Conservation (phyloP, 2,329 filamentous ascomycete genomes). For the Pseudocercospora ulei region DNA sequence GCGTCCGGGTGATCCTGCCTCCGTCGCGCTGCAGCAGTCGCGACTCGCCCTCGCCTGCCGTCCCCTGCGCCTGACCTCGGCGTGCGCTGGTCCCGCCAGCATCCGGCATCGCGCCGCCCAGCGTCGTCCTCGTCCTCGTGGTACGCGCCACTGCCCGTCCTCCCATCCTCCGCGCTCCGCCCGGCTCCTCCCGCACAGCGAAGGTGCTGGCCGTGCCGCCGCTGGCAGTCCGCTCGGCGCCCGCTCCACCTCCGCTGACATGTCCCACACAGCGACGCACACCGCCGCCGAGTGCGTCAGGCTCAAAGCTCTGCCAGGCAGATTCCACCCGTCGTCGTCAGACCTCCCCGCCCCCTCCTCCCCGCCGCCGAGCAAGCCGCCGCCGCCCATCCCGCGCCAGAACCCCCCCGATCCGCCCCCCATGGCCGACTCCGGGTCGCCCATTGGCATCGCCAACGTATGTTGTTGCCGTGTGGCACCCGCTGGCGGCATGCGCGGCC, state of each 20-base stretch:
- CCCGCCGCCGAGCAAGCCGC: slow-evolving; percentile 9
- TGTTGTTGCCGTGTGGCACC: slow-evolving; percentile 34
- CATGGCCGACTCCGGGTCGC: slow-evolving; percentile 57
- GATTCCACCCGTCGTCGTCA: slow-evolving; percentile 11
- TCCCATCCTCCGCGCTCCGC: no score
- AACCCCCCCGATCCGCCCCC: slow-evolving; percentile 28
- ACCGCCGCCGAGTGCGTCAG: slow-evolving; percentile 8
- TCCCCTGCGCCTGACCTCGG: no score
- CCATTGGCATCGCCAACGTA: slow-evolving; percentile 67
- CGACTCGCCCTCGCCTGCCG: no score
- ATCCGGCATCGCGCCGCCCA: no score
- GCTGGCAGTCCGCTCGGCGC: background rate
- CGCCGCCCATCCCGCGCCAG: slow-evolving; percentile 3
- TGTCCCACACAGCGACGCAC: slow-evolving; percentile 2
- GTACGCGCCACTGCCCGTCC: no score
- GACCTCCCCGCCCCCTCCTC: slow-evolving; percentile 11
- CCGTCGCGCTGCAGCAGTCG: no score
- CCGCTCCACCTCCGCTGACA: slow-evolving; percentile 3
- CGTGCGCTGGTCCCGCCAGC: no score
- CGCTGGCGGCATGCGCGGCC: slow-evolving; percentile 3
- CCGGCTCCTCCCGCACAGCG: no score
- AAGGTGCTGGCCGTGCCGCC: no score
- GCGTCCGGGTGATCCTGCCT: no score
- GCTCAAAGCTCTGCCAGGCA: slow-evolving; percentile 11
- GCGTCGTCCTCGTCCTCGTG: no score